Evolutionary conservation across 768 basidiomycete genomes (phyloP).

Genomic region (Fomitopsis serialis): DNA sequence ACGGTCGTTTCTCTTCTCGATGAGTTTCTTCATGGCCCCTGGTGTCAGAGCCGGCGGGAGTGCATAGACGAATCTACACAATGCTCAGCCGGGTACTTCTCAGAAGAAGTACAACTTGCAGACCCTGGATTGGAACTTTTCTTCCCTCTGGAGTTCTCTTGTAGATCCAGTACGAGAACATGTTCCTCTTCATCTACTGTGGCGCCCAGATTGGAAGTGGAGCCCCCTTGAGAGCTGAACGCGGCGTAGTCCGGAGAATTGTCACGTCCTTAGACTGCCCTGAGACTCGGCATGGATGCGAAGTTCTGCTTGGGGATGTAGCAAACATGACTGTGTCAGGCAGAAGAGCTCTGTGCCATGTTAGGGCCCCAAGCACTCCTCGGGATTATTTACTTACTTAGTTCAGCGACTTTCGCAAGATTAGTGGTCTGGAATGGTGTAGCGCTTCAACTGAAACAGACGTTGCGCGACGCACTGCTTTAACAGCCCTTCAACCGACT

Average conservation of each 20-base stretch:
- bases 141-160: constrained; percentile 36
- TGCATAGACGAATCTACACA: constrained; percentile 22
- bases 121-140: constrained; percentile 25
- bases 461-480: constrained; percentile 47
- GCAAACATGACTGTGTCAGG: constrained; percentile 80
- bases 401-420: constrained; percentile 70
- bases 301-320: constrained; percentile 65
- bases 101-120: constrained; percentile 1
- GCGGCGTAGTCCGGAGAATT: constrained; percentile 37
- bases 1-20: constrained; percentile 62
- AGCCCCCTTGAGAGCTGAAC: constrained; percentile 11
- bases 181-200: constrained; percentile 37
- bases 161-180: constrained; percentile 47
- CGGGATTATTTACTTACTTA: constrained; percentile 49
- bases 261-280: constrained; percentile 20
- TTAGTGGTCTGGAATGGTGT: constrained; percentile 55
- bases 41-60: constrained; percentile 44
- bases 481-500: constrained; percentile 76
- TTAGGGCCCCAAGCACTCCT: neutral
- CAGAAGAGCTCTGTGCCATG: constrained; percentile 59
- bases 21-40: constrained; percentile 57
- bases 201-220: constrained; percentile 22
- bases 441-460: too few relatives aligned
- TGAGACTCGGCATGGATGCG: constrained; percentile 42
- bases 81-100: constrained; percentile 30